Evolutionary conservation across 768 basidiomycete genomes (phyloP), one percentile per base, ranked within the genome.

Genomic region (Agrocybe praecox): DNA sequence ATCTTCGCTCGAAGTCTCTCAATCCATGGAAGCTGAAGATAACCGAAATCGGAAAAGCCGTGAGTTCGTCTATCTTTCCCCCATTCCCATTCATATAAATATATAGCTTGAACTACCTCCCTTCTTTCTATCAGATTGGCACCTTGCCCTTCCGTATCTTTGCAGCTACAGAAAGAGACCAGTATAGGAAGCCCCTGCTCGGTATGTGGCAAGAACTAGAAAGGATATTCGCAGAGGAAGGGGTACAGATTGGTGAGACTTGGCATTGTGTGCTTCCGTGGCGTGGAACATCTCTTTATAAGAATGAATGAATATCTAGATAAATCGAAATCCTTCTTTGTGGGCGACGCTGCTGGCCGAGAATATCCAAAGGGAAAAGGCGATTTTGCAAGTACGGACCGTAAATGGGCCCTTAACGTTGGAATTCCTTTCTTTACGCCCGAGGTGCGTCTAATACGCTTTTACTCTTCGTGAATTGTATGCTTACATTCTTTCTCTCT

Each of bases 321-420:
- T 68, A 80, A 84, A 60, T 55, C 65, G 0, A 43, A 74, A 0
- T 88, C 91, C 0, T 90, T 91, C 63, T 96, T 89, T 62, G 88
- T 96, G 1, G 95, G 95, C 2, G 95, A 97, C 63, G 94, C 93
- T 1, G 95, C 94, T 11, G 95, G 94, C 11, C 84, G 95, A 45
- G 67, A 74, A 47, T 79, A 77, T 57, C 49, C 72, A 17, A 69
- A 68, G 33, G 64, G 63, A 34, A 73, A 78, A 45, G 70, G 72
- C 23, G 95, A 97, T 72, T 92, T 90, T 67, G 82, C 89, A 7
- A 85, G 87, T 57, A 90, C 89, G 0, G 95, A 97, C 70, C 80
- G 89, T 44, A 93, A 96, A 72, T 92, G 88, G 79, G 93, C 95
- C 0, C 68, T 86, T 2, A 96, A 96, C 61, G 67, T 88, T 8